phyloP scores from a whole-genome alignment of 1,284 basidiomycete species.

The Ganoderma lingzhi region DNA sequence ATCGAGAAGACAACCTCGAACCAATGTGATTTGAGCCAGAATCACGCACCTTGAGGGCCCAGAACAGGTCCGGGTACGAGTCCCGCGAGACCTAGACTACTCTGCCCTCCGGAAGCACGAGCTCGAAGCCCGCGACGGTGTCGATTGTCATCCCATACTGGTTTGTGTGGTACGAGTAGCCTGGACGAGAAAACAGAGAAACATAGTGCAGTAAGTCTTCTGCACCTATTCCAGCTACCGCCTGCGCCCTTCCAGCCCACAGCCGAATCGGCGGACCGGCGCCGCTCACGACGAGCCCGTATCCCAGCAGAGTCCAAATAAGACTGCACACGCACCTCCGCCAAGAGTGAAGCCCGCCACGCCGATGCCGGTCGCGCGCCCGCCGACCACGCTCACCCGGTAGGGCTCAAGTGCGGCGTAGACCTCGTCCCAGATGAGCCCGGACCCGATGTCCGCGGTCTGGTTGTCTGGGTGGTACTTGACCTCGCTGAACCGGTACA shows the following conservation, averaged over 20 bases:
- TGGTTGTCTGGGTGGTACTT: constrained; percentile 40
- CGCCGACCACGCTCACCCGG: constrained; percentile 56
- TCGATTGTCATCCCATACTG: constrained; percentile 54
- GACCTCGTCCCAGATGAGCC: constrained; percentile 58
- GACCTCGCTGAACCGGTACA: constrained; percentile 54
- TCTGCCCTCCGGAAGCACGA: constrained; percentile 52
- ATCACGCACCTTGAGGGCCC: constrained; percentile 48
- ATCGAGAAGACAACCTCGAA: not conserved
- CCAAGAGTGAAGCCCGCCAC: constrained; percentile 58
- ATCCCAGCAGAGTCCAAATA: not conserved
- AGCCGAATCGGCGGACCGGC: not conserved
- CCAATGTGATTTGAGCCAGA: not conserved
- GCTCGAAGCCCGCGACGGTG: constrained; percentile 46
- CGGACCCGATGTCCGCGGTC: constrained; percentile 54
- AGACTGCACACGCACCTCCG: constrained; percentile 45
- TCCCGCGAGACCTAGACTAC: constrained; percentile 38
- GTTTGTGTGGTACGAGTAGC: constrained; percentile 53
- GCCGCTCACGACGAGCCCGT: not conserved
- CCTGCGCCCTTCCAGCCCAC: too few species aligned
- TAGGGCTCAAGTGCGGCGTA: constrained; percentile 49
- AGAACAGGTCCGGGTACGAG: constrained; percentile 46
- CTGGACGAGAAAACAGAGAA: constrained; percentile 30
- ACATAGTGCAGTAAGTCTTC: not conserved
- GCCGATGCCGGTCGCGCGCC: constrained; percentile 47
- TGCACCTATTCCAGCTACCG: not conserved